Base-by-base conservation (phyloP, 768 basidiomycete species). In the Leccinum obscurum region DNA sequence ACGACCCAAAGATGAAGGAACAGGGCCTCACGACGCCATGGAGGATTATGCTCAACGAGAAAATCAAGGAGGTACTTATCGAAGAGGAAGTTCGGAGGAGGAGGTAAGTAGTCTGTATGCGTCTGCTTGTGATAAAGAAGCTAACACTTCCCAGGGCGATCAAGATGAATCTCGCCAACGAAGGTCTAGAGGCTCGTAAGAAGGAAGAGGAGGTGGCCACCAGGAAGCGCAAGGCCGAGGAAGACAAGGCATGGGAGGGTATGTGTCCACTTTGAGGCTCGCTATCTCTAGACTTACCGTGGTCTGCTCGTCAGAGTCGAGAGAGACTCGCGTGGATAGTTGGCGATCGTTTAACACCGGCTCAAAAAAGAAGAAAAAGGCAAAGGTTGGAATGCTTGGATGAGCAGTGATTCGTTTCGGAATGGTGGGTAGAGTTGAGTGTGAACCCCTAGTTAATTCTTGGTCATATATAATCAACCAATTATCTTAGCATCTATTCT, bases 161-260 rank as follows among this genome's bases (percentile, higher is more conserved):
- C 67, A 94, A 94, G 79, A 86, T 93, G 86, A 93, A 93, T 70
- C 74, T 95, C 57, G 93, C 93, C 8, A 95, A 95, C 66, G 93
- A 95, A 73, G 93, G 93, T 3, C 77, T 95, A 5, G 94, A 96
- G 70, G 95, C 95, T n/a, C 83, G 88, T 67, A 92, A 89, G 80
- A 94, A 93, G 71, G 94, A 97, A 55, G 92, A 93, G 59, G 95
- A 95, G 65, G 81, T 89, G 11, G 75, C 80, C 24, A 68, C 85
- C 37, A 86, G 76, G 77, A 96, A 96, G 74, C 83, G 94, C 56
- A 96, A 96, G 75, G 89, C 82, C 1, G 93, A 95, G 66, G 92
- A 95, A 6, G 92, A 95, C 66, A 89, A 87, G 66, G 77, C 74
- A 26, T 97, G 94, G 94, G 94, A 96, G 80, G 92, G 93, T 93